These are phyloP conservation scores for Exophiala sp. DNA, from an alignment of 2,329 filamentous ascomycete species.

Conservation along the genomic window DNA sequence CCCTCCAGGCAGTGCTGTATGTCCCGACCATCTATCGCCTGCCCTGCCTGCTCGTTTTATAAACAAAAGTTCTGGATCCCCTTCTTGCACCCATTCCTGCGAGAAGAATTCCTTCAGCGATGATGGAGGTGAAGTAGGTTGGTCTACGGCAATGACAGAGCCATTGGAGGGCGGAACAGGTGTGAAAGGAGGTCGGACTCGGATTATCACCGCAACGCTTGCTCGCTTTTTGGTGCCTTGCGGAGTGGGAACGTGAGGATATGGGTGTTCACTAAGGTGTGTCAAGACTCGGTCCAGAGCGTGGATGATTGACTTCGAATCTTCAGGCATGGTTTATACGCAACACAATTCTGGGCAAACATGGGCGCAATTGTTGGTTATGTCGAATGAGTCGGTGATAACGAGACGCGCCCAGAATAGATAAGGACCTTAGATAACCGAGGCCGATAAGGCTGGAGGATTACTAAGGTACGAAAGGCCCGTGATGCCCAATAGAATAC, in stretches of 20 bases:
- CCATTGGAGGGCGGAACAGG: conserved; percentile 47
- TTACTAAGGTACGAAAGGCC: too few relatives aligned
- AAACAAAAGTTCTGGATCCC: conserved; percentile 66
- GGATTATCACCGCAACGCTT: conserved; percentile 63
- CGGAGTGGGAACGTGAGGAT: conserved; percentile 44
- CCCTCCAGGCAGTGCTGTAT: conserved; percentile 66
- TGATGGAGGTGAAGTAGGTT: conserved; percentile 26
- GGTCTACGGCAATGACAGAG: conserved; percentile 19
- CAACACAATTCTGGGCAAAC: too few relatives aligned
- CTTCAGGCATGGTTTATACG: conserved; percentile 13
- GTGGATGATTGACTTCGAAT: conserved; percentile 24
- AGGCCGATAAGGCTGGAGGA: too few relatives aligned
- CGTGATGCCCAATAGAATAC: too few relatives aligned
- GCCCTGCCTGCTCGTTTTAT: conserved; percentile 65
- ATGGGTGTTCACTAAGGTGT: conserved; percentile 31
- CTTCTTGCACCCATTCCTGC: conserved; percentile 62
- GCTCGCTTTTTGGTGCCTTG: conserved; percentile 56
- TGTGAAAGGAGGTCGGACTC: conserved; percentile 56
- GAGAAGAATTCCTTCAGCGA: conserved; percentile 57
- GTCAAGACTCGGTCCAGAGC: conserved; percentile 23
- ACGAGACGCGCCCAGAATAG: neutral
- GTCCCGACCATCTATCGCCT: conserved; percentile 66
- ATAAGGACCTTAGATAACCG: too few relatives aligned
- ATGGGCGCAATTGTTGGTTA: too few relatives aligned
- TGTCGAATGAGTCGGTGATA: neutral